Evolutionary conservation across 2,329 filamentous ascomycete species (phyloP).

Genomic region (Cladophialophora psammophila): DNA sequence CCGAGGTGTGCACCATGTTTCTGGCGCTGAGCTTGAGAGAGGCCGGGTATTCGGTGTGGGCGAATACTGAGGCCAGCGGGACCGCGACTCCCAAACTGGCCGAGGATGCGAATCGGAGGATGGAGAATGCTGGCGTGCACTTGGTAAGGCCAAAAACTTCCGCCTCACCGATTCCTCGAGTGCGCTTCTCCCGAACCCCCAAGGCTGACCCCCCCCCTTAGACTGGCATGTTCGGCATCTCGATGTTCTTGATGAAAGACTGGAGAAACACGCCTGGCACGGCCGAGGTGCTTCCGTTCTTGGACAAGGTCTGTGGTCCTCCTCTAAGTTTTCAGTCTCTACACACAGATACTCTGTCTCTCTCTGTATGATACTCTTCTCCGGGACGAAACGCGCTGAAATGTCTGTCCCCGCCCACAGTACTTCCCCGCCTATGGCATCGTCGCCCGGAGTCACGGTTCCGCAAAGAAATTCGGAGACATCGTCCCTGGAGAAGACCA

Average conservation of each 20-base stretch:
- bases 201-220: conserved; percentile 3
- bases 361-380: background rate
- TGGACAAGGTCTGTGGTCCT: conserved; percentile 59
- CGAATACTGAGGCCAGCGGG: conserved; percentile 74
- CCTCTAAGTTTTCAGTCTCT: background rate
- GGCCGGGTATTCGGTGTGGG: conserved; percentile 76
- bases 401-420: background rate
- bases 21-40: conserved; percentile 74
- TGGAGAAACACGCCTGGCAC: conserved; percentile 67
- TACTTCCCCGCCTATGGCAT: conserved; percentile 71
- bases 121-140: conserved; percentile 48
- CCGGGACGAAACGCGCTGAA: conserved; percentile 1
- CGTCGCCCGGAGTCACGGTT: conserved; percentile 67
- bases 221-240: conserved; percentile 64
- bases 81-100: conserved; percentile 69
- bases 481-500: conserved; percentile 62
- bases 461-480: conserved; percentile 67
- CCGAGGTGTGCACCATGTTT: conserved; percentile 75
- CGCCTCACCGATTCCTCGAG: background rate
- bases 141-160: conserved; percentile 51
- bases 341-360: background rate
- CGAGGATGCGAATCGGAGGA: conserved; percentile 47
- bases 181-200: background rate
- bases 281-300: conserved; percentile 66
- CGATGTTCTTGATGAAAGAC: conserved; percentile 74